A percentile compares a stretch with the other conserved stretches of the same genome.
Evolutionary conservation across 768 basidiomycete species (phyloP).

Genomic region (Podaxis sp.): DNA sequence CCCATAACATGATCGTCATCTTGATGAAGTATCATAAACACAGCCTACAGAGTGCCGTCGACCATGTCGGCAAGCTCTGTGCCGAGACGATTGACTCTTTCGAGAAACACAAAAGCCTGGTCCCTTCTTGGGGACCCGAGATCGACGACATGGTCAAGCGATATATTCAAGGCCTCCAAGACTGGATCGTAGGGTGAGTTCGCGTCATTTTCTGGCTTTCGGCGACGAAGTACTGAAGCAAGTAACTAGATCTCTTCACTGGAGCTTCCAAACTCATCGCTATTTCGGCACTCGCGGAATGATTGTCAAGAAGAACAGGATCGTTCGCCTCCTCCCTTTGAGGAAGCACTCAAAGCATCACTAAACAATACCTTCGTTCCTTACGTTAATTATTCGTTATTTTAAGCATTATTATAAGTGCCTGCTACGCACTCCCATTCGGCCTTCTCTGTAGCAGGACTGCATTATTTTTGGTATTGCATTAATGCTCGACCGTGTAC

Average conservation of each 20-base stretch:
- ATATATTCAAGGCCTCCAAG: conserved; percentile 63
- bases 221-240: background rate
- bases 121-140: conserved; percentile 65
- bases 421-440: conserved; percentile 10
- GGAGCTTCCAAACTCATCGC: conserved; percentile 68
- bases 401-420: background rate
- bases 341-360: conserved; percentile 6
- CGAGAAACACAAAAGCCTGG: conserved; percentile 37
- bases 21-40: conserved; percentile 61
- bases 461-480: conserved; percentile 9
- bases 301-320: conserved; percentile 50
- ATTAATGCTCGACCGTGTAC: conserved; percentile 2
- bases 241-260: conserved; percentile 49
- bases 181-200: conserved; percentile 67
- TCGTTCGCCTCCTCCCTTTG: conserved; percentile 50
- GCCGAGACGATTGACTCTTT: conserved; percentile 53
- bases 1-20: conserved; percentile 72
- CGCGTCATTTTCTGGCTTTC: conserved; percentile 1
- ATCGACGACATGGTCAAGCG: conserved; percentile 54
- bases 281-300: conserved; percentile 64
- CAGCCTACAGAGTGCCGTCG: conserved; percentile 58
- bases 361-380: background rate
- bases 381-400: conserved; percentile 5
- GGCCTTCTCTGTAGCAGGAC: conserved; percentile 13
- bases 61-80: conserved; percentile 64